Percentiles rank a stretch among this genome's conserved stretches.
Evolutionary conservation across 78 protist species (phyloP).

Genomic region (Protostelium mycophagum): DNA sequence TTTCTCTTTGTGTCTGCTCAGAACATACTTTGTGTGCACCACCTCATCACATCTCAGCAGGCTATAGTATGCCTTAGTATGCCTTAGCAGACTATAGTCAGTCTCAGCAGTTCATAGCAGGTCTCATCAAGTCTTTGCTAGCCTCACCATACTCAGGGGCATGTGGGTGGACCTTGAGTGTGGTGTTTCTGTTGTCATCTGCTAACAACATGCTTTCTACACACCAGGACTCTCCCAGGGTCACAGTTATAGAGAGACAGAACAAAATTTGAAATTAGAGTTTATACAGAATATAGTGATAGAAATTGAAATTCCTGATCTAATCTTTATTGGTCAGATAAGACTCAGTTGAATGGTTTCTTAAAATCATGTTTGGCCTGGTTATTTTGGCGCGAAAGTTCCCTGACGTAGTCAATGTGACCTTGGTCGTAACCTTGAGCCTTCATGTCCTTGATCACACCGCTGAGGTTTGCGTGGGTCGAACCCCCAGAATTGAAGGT

Average conservation of each 20-base stretch:
- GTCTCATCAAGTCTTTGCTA: too few relatives aligned
- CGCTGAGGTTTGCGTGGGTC: slow-evolving; percentile 1
- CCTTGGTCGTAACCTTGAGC: slow-evolving; percentile 2
- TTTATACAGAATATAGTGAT: not conserved
- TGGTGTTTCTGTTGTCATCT: too few relatives aligned
- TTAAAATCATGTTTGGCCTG: slow-evolving; percentile 1
- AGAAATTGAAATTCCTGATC: not conserved
- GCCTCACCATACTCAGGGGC: too few relatives aligned
- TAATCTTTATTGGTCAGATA: not conserved
- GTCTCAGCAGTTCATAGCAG: too few relatives aligned
- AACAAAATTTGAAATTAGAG: not conserved
- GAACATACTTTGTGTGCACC: too few relatives aligned
- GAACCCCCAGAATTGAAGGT: slow-evolving; percentile 1
- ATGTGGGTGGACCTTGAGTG: too few relatives aligned
- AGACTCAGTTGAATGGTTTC: not conserved
- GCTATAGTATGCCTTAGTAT: too few relatives aligned
- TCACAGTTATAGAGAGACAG: not conserved
- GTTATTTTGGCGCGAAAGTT: not conserved
- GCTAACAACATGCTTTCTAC: too few relatives aligned
- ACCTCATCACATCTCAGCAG: too few relatives aligned
- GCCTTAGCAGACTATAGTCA: too few relatives aligned
- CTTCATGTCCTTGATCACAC: slow-evolving; percentile 1
- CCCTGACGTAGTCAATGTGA: slow-evolving; percentile 1
- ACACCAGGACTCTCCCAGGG: too few relatives aligned
- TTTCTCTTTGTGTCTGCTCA: too few relatives aligned